Evolutionary conservation across 805 yeast species (phyloP).

Genomic region (Lachancea mirantina): DNA sequence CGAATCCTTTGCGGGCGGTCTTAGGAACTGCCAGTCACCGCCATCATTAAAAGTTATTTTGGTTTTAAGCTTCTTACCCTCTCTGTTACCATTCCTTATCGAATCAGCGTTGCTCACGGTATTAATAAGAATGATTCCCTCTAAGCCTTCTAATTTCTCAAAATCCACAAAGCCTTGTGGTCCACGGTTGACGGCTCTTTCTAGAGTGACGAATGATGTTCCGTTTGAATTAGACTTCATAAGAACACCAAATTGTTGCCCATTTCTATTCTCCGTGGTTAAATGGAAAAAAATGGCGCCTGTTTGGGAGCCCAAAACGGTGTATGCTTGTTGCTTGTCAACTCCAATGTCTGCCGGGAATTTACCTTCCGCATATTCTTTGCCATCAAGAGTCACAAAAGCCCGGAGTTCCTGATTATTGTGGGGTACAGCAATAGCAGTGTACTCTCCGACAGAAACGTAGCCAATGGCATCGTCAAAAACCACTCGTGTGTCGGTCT

Average conservation of each 20-base stretch:
- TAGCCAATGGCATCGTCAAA: slow-evolving; percentile 64
- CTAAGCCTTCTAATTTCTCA: slow-evolving; percentile 74
- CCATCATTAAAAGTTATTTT: slow-evolving; percentile 86
- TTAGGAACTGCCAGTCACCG: slow-evolving; percentile 68
- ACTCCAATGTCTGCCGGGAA: slow-evolving; percentile 63
- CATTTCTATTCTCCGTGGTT: slow-evolving; percentile 48
- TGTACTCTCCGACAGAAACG: slow-evolving; percentile 61
- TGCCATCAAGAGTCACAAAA: slow-evolving; percentile 72
- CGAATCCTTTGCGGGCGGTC: slow-evolving; percentile 63
- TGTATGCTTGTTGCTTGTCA: slow-evolving; percentile 61
- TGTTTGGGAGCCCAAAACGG: slow-evolving; percentile 66
- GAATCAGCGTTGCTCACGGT: slow-evolving; percentile 51
- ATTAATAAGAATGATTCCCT: slow-evolving; percentile 77
- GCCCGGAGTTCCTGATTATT: slow-evolving; percentile 54
- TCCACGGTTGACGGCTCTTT: slow-evolving; percentile 70
- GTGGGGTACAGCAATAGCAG: slow-evolving; percentile 60
- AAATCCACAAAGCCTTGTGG: slow-evolving; percentile 74
- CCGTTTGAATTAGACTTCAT: slow-evolving; percentile 90
- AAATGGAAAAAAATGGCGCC: slow-evolving; percentile 77
- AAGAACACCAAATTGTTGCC: slow-evolving; percentile 65
- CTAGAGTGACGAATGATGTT: slow-evolving; percentile 66
- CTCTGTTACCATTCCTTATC: slow-evolving; percentile 26
- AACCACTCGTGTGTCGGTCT: slow-evolving; percentile 32
- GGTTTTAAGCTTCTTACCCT: slow-evolving; percentile 55
- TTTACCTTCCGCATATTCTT: slow-evolving; percentile 63